Evolutionary conservation across 306 rosid genomes (phyloP), one percentile per base, ranked within the genome.

Genomic region (Parietaria judaica): DNA sequence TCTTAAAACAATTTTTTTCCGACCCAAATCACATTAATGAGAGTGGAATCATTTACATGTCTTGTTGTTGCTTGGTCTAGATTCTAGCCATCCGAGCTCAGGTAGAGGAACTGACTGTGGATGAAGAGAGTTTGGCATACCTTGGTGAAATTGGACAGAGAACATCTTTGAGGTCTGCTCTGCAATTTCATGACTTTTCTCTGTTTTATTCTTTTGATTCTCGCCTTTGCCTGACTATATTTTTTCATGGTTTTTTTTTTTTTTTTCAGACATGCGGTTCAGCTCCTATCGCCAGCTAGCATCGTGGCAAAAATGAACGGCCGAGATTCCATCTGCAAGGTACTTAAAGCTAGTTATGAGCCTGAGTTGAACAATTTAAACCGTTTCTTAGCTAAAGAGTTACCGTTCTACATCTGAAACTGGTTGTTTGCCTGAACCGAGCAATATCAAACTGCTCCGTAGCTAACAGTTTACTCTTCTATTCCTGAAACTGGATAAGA

Each of bases 261-360:
- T 68, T 56, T 48, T 61, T 60, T 58, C 80, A 91, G 98, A 80
- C 98, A 91, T 50, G 89, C 96, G 0, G 89, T 91, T 78, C 98
- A 91, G 74, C 83, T 94, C 61, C 67, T 94, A 50, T 84, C 97
- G 3, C 94, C 96, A 43, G 95, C 95, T 48, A 91, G 99, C 62
- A 65, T 94, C 43, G 80, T 94, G 56, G 86, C 97, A n/a, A 88
- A 86, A 79, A 88, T 84, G 92, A 88, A 86, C 50, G 97, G 97
- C 56, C 81, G 99, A 56, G 99, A 94, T 59, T 80, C 47, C 61
- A 86, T 94, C 56, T 74, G 88, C 95, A 88, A 84, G 99, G 99
- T 94, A 78, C 51, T 47, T 16, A 69, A 41, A 41, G 9, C 45
- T 8, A 41, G 45, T 41, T 3, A 1, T 41, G 45, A 41, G 1